Evolutionary conservation across 306 rosid genomes (phyloP).

Genomic region (Trifolium pratense): DNA sequence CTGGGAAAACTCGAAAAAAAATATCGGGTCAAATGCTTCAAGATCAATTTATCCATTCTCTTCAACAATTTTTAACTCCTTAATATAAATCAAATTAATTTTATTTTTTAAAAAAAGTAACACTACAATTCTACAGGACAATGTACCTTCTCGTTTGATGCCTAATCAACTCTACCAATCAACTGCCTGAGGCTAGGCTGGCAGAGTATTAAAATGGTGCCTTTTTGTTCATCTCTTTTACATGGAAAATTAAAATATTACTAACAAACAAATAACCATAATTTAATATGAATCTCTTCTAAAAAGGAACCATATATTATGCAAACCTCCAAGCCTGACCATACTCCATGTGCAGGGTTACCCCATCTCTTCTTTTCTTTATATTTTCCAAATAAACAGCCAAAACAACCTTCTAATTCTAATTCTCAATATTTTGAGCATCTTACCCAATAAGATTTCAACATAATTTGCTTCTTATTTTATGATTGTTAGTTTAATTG

Average conservation of each 20-base stretch:
- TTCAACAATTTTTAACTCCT: no score
- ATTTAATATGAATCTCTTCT: conserved; percentile 31
- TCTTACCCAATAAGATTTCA: conserved; percentile 48
- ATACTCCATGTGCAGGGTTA: conserved; percentile 78
- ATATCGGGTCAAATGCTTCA: no score
- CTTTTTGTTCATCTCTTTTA: conserved; percentile 14
- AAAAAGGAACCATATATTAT: conserved; percentile 45
- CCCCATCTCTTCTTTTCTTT: conserved; percentile 49
- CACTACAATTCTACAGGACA: conserved; percentile 20
- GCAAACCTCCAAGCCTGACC: conserved; percentile 65
- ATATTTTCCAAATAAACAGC: conserved; percentile 50
- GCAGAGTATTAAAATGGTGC: conserved; percentile 35
- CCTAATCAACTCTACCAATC: conserved; percentile 42
- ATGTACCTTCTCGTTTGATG: conserved; percentile 32
- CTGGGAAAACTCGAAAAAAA: no score
- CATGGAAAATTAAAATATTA: conserved; percentile 27
- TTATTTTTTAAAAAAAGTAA: not conserved
- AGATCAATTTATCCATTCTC: no score
- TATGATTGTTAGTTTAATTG: conserved; percentile 19
- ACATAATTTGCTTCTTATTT: conserved; percentile 36
- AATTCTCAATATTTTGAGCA: conserved; percentile 34
- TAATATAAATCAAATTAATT: no score
- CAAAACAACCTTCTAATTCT: conserved; percentile 56
- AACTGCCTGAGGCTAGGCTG: conserved; percentile 45
- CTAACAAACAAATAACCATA: conserved; percentile 31